A percentile compares a stretch with the other conserved stretches of the same genome.
phyloP scores from a whole-genome alignment of 1,284 basidiomycete genomes.

The Albatrellus sp. region DNA sequence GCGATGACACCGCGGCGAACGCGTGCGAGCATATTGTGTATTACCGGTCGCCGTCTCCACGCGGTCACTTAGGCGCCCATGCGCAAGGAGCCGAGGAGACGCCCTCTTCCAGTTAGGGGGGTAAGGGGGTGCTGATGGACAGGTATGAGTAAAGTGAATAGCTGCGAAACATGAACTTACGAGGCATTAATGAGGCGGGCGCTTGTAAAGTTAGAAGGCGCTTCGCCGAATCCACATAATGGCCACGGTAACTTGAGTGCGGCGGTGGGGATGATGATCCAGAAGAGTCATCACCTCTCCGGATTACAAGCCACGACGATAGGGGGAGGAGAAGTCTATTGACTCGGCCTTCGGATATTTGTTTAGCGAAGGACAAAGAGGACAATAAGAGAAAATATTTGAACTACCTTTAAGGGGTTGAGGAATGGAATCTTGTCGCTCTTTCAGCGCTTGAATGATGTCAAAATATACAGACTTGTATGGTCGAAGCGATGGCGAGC shows the following conservation, averaged over 20 bases:
- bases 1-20: slow-evolving; percentile 1
- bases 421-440: slow-evolving; percentile 10
- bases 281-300: slow-evolving; percentile 4
- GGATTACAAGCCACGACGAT: slow-evolving; percentile 10
- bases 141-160: neutral
- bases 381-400: slow-evolving; percentile 1
- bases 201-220: neutral
- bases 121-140: neutral
- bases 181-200: slow-evolving; percentile 1
- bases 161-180: neutral
- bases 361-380: slow-evolving; percentile 1
- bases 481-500: slow-evolving; percentile 16
- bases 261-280: neutral
- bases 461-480: slow-evolving; percentile 24
- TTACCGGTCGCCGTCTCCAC: neutral
- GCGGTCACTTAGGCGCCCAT: neutral
- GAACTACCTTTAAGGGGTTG: slow-evolving; percentile 9
- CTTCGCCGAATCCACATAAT: neutral
- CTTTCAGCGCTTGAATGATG: slow-evolving; percentile 21
- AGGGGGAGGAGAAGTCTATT: slow-evolving; percentile 9
- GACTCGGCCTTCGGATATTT: slow-evolving; percentile 6
- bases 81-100: neutral
- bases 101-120: neutral
- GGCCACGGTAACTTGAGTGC: neutral
- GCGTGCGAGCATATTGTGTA: neutral